Evolutionary conservation across 139 green algal genomes (phyloP).

Genomic region (Chlorella sp.): DNA sequence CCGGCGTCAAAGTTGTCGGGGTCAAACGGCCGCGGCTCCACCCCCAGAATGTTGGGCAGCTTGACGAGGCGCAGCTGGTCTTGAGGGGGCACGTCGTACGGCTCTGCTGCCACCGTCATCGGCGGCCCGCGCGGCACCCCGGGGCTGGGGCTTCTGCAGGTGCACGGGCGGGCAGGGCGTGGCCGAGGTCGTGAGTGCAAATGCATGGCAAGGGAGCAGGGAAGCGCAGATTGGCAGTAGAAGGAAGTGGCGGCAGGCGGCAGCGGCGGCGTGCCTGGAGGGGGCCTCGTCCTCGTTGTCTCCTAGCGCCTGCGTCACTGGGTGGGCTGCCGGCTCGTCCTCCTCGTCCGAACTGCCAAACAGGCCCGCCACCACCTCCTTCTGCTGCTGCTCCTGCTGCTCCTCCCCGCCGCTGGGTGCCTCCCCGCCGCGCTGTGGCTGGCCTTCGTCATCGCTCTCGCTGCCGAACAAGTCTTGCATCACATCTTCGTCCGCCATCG

Average conservation of each 20-base stretch:
- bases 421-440: neutral
- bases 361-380: conserved; percentile 47
- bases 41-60: conserved; percentile 70
- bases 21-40: conserved; percentile 74
- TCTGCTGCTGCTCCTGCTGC: conserved; percentile 27
- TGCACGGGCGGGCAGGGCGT: neutral
- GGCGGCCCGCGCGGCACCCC: conserved; percentile 22
- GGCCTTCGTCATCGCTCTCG: conserved; percentile 12
- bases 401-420: conserved; percentile 1
- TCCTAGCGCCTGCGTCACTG: neutral
- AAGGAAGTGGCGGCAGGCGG: neutral
- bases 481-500: conserved; percentile 37
- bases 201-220: neutral
- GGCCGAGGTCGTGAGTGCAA: too few species aligned
- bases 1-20: conserved; percentile 58
- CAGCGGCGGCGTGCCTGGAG: neutral
- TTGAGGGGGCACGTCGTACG: conserved; percentile 44
- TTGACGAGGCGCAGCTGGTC: conserved; percentile 51
- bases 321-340: conserved; percentile 21
- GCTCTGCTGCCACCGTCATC: conserved; percentile 47
- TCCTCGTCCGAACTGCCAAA: conserved; percentile 47
- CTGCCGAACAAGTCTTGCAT: conserved; percentile 62
- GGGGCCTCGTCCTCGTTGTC: conserved; percentile 53
- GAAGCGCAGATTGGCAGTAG: neutral
- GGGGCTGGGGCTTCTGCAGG: conserved; percentile 15